phyloP scores from a whole-genome alignment of 2,329 filamentous ascomycete species.

The Penicillium crustosum region DNA sequence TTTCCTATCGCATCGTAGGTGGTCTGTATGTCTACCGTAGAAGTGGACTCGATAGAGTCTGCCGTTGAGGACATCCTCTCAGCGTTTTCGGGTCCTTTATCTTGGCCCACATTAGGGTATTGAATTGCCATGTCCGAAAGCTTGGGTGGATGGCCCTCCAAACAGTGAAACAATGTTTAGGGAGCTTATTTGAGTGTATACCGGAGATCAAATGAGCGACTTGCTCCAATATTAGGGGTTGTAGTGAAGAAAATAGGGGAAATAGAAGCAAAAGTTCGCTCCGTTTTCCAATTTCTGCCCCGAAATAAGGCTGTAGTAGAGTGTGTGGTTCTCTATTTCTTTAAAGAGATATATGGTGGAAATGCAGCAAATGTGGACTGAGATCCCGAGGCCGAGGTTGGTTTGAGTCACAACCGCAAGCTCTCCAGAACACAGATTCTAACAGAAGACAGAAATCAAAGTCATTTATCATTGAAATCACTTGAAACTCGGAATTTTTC shows the following conservation, averaged over 20 bases:
- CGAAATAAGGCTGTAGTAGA: neutral
- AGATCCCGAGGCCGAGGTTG: neutral
- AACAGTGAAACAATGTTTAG: neutral
- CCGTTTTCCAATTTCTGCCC: neutral
- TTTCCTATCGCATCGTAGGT: constrained; percentile 31
- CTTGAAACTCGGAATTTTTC: neutral
- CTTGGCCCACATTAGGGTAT: constrained; percentile 12
- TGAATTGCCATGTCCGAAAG: constrained; percentile 22
- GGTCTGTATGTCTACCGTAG: constrained; percentile 29
- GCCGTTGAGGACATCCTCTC: constrained; percentile 19
- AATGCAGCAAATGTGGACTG: neutral
- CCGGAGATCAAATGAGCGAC: neutral
- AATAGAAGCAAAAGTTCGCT: neutral
- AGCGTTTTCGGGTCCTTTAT: constrained; percentile 24
- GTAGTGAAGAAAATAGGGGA: neutral
- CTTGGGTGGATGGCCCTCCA: neutral
- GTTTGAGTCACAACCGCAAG: neutral
- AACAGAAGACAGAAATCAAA: neutral
- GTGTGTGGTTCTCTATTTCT: neutral
- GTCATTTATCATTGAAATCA: neutral
- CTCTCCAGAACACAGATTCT: neutral
- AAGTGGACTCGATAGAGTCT: constrained; percentile 31
- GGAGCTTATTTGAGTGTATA: neutral
- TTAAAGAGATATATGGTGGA: neutral
- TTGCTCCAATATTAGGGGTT: neutral